Evolutionary conservation across 441 rosid species (phyloP).

Genomic region (Daphne laureola): DNA sequence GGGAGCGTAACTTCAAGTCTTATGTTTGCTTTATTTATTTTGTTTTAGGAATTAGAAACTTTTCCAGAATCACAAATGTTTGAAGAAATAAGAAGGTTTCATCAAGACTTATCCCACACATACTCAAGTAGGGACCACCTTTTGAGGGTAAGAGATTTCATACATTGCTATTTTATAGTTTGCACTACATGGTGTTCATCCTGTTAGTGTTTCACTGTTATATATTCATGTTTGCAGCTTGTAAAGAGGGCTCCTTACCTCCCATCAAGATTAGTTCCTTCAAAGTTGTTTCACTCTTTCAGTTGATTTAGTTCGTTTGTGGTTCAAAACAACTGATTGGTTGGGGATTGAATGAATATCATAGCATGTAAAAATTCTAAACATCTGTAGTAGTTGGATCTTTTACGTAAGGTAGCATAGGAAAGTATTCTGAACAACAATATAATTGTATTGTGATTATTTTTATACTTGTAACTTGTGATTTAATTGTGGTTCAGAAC

Average conservation of each 20-base stretch:
- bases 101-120: constrained; percentile 46
- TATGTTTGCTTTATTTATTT: constrained; percentile 1
- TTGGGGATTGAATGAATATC: background rate
- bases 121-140: constrained; percentile 83
- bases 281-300: constrained; percentile 39
- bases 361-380: too few relatives aligned
- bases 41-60: constrained; percentile 76
- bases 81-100: constrained; percentile 52
- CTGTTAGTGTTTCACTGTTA: constrained; percentile 13
- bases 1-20: too few relatives aligned
- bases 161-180: constrained; percentile 8
- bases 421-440: too few relatives aligned
- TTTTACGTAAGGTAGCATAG: too few relatives aligned
- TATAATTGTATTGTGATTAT: too few relatives aligned
- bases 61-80: constrained; percentile 70
- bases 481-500: too few relatives aligned
- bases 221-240: constrained; percentile 43
- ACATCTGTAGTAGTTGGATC: too few relatives aligned
- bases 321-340: background rate
- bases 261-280: constrained; percentile 78
- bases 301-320: background rate
- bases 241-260: constrained; percentile 73
- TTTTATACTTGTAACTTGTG: too few relatives aligned
- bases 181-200: constrained; percentile 6
- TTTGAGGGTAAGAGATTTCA: constrained; percentile 45